Conservation (phyloP, 306 rosid species). For the Dicorynia guianensis region DNA sequence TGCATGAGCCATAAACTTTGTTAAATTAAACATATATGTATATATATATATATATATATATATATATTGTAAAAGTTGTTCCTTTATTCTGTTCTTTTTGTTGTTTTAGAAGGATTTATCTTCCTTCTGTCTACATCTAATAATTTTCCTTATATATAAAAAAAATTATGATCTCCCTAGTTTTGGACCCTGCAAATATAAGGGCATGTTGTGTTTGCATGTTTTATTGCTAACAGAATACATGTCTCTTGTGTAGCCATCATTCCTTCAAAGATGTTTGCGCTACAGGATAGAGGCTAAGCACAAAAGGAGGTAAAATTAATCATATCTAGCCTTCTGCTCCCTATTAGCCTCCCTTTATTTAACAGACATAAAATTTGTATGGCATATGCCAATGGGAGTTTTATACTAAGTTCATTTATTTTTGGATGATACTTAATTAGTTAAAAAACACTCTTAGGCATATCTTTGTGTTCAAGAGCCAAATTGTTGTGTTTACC, state of each 20-base stretch:
- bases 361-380: not conserved
- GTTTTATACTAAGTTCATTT: slow-evolving; percentile 29
- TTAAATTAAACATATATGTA: not conserved
- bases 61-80: not conserved
- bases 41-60: too few species aligned
- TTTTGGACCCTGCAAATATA: slow-evolving; percentile 26
- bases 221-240: slow-evolving; percentile 36
- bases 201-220: slow-evolving; percentile 7
- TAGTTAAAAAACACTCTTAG: not conserved
- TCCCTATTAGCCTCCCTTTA: slow-evolving; percentile 11
- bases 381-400: slow-evolving; percentile 6
- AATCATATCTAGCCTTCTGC: slow-evolving; percentile 29
- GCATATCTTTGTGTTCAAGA: slow-evolving; percentile 16
- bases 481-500: not conserved
- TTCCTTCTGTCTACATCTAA: slow-evolving; percentile 19
- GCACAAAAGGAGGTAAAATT: slow-evolving; percentile 70
- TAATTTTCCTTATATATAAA: slow-evolving; percentile 1
- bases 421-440: not conserved
- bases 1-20: slow-evolving; percentile 8
- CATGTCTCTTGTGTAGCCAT: slow-evolving; percentile 60
- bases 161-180: not conserved
- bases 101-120: slow-evolving; percentile 32
- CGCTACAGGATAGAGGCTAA: slow-evolving; percentile 70
- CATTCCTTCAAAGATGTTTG: slow-evolving; percentile 78
- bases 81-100: not conserved